These are phyloP conservation scores for Vaccinium darrowii DNA, from an alignment of 148 eudicot genomes.

Conservation along the genomic window DNA sequence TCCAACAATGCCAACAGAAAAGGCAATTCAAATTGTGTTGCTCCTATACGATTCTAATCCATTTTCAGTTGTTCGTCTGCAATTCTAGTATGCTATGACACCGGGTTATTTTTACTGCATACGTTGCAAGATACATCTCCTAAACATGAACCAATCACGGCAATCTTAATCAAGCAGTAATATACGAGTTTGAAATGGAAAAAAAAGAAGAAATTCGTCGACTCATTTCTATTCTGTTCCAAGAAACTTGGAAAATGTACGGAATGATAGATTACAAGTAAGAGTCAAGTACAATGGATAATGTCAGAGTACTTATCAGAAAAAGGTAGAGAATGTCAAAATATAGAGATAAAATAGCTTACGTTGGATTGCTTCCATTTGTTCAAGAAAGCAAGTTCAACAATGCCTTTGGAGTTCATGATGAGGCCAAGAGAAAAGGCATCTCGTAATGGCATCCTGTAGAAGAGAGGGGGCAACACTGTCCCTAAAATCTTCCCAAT, in stretches of 20 bases:
- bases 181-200: background rate
- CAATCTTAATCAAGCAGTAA: background rate
- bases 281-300: background rate
- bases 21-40: background rate
- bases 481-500: constrained; percentile 33
- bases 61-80: background rate
- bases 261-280: constrained; percentile 25
- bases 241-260: constrained; percentile 5
- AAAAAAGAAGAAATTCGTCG: background rate
- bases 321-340: background rate
- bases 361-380: constrained; percentile 34
- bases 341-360: constrained; percentile 10
- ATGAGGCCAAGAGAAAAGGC: constrained; percentile 50
- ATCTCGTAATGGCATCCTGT: constrained; percentile 34
- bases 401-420: constrained; percentile 60
- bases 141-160: background rate
- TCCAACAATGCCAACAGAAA: background rate
- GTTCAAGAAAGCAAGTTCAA: constrained; percentile 37
- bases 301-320: background rate
- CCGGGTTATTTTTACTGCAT: background rate
- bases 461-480: constrained; percentile 35
- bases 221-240: constrained; percentile 25
- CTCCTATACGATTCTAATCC: background rate
- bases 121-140: background rate
- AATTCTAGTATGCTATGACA: background rate